A percentile compares a stretch with the other conserved stretches of the same genome.
Evolutionary conservation across 805 yeast species (phyloP).

Genomic region (Kazachstania taianensis): DNA sequence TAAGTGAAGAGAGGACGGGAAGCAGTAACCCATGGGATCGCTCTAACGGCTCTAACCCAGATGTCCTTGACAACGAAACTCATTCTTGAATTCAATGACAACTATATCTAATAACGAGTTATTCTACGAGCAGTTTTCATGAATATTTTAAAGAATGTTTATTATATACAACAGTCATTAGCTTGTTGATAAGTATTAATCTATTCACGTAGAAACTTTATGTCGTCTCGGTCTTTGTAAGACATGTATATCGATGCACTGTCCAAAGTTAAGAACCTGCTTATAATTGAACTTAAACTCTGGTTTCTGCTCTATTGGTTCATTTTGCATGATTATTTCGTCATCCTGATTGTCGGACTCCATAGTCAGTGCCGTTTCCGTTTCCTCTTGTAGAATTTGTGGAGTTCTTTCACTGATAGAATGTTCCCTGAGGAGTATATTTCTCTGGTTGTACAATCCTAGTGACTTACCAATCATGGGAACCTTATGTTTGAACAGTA

Average conservation of each 20-base stretch:
- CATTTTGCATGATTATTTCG: background rate
- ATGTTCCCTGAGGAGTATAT: constrained; percentile 2
- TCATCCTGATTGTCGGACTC: background rate
- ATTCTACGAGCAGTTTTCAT: too few species aligned
- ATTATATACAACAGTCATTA: background rate
- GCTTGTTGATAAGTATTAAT: background rate
- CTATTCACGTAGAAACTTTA: background rate
- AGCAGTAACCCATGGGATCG: too few species aligned
- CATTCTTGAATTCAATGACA: too few species aligned
- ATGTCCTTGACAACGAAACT: too few species aligned
- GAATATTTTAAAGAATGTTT: too few species aligned
- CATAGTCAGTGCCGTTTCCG: background rate
- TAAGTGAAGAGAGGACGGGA: too few species aligned
- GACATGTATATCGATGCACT: constrained; percentile 24
- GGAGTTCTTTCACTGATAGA: too few species aligned
- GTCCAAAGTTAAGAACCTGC: constrained; percentile 18
- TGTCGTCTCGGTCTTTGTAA: constrained; percentile 25
- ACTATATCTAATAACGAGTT: too few species aligned
- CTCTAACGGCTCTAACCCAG: too few species aligned
- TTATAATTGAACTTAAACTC: constrained; percentile 14
- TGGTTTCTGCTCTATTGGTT: constrained; percentile 13
- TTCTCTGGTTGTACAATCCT: constrained; percentile 6
- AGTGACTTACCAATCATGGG: constrained; percentile 1
- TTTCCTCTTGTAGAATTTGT: background rate
- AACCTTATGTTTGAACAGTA: constrained; percentile 11